These are phyloP conservation scores for Fusarium pseudoanthophilum DNA, from an alignment of 2,329 filamentous ascomycete genomes.

Conservation along the genomic window DNA sequence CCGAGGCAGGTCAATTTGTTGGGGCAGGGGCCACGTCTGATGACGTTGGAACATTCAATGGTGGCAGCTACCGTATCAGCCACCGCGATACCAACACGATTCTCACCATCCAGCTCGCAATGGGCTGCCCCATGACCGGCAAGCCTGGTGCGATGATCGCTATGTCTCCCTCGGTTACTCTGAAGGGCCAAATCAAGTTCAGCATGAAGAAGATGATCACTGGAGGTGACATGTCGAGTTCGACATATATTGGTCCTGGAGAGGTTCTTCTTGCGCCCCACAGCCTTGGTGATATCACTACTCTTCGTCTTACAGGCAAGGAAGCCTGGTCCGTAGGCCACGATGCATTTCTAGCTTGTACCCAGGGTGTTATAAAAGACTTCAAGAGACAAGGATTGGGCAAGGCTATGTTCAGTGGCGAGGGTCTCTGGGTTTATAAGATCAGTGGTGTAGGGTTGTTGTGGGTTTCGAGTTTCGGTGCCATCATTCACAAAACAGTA, in stretches of 20 bases:
- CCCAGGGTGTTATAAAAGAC: slow-evolving; percentile 87
- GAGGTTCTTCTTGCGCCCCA: slow-evolving; percentile 87
- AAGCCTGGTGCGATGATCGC: slow-evolving; percentile 93
- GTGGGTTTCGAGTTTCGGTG: slow-evolving; percentile 94
- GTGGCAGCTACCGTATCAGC: slow-evolving; percentile 91
- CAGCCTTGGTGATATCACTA: slow-evolving; percentile 85
- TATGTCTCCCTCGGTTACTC: slow-evolving; percentile 88
- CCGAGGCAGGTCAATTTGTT: slow-evolving; percentile 66
- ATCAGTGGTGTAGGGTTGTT: slow-evolving; percentile 82
- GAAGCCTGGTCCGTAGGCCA: slow-evolving; percentile 87
- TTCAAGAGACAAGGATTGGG: slow-evolving; percentile 86
- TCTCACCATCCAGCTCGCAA: slow-evolving; percentile 87
- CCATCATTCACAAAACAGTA: slow-evolving; percentile 94
- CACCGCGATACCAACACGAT: slow-evolving; percentile 93
- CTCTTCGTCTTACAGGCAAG: slow-evolving; percentile 76
- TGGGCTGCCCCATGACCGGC: slow-evolving; percentile 83
- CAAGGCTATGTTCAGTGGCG: slow-evolving; percentile 94
- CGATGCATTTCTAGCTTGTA: slow-evolving; percentile 87
- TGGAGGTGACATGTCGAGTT: slow-evolving; percentile 81
- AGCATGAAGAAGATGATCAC: slow-evolving; percentile 90
- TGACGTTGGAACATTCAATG: slow-evolving; percentile 96
- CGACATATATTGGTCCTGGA: slow-evolving; percentile 87
- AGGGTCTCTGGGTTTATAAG: slow-evolving; percentile 91
- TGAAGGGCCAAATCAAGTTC: slow-evolving; percentile 87
- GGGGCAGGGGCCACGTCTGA: slow-evolving; percentile 74